Evolutionary conservation across 768 basidiomycete genomes (phyloP), one percentile per base, ranked within the genome.

Genomic region (Termitomyces sp.): DNA sequence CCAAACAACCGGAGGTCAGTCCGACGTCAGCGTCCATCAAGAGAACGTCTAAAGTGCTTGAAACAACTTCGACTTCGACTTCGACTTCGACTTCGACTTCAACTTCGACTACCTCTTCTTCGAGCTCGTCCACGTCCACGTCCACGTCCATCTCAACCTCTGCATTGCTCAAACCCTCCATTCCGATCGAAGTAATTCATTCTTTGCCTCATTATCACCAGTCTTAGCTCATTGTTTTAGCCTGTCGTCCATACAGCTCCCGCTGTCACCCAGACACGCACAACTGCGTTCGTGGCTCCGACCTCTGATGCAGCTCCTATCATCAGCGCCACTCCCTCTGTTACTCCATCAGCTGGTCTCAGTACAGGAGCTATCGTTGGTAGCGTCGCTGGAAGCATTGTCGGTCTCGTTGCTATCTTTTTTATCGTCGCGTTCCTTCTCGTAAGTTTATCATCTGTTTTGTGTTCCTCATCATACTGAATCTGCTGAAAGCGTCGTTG

Each of bases 281-380:
- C 71, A 14, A 53, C 58, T 50, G 61, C 57, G 20, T n/a, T 53
- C 31, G 62, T 49, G 7, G 58, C 64, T 41, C 63, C 64, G 24
- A 50, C 61, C 5, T 7, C 64, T 24, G 22, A 24, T 14, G 59
- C 60, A 41, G 39, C 44, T 31, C 49, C 61, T 10, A 60, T 46
- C 6, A 32, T 63, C 2, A 72, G 67, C 29, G 39, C 66, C 36
- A 64, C 54, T 36, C 32, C 36, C 36, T 57, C 60, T 34, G 57
- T 56, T 27, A 56, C 64, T 18, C 32, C 64, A 6, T 61, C 65
- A 8, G 51, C 63, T 22, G 68, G 65, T 9, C 44, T 76, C 46
- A 70, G 70, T 46, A 71, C 76, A 16, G 79, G 78, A n/a, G 65
- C 76, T 26, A 67, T 81, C 47, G 73, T 77, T 12, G 74, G 74